Evolutionary conservation across 2,329 filamentous ascomycete species (phyloP).

Genomic region (Hansfordia pulvinata): DNA sequence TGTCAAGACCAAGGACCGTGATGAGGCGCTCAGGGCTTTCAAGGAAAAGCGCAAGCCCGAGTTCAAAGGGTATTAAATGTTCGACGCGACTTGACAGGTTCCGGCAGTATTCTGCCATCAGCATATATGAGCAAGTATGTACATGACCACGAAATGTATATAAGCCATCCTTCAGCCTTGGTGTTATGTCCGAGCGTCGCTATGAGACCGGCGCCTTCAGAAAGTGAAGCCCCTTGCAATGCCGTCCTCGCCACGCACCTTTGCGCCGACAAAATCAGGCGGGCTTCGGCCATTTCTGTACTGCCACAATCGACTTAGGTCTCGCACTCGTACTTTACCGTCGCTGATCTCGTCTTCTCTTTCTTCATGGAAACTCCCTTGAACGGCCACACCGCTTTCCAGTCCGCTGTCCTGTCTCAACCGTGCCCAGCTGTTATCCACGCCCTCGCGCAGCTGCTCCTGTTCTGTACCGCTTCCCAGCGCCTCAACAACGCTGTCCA

Average conservation of each 20-base stretch:
- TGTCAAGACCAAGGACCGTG: constrained; percentile 69
- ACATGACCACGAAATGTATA: too few relatives aligned
- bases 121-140: too few relatives aligned
- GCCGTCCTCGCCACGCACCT: too few relatives aligned
- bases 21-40: constrained; percentile 83
- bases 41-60: constrained; percentile 46
- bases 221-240: too few relatives aligned
- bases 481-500: constrained; percentile 40
- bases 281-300: constrained; percentile 48
- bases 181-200: too few relatives aligned
- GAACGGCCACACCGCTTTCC: constrained; percentile 3
- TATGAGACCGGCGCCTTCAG: too few relatives aligned
- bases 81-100: too few relatives aligned
- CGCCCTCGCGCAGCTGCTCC: constrained; percentile 28
- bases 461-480: constrained; percentile 28
- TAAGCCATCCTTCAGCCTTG: too few relatives aligned
- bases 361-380: background rate
- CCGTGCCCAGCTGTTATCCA: constrained; percentile 32
- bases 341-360: background rate
- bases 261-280: too few relatives aligned
- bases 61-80: constrained; percentile 36
- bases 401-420: constrained; percentile 10
- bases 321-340: constrained; percentile 34
- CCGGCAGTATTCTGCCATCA: too few relatives aligned
- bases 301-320: constrained; percentile 47